Conservation (phyloP, 768 basidiomycete genomes). For the Trametes cinnabarina region DNA sequence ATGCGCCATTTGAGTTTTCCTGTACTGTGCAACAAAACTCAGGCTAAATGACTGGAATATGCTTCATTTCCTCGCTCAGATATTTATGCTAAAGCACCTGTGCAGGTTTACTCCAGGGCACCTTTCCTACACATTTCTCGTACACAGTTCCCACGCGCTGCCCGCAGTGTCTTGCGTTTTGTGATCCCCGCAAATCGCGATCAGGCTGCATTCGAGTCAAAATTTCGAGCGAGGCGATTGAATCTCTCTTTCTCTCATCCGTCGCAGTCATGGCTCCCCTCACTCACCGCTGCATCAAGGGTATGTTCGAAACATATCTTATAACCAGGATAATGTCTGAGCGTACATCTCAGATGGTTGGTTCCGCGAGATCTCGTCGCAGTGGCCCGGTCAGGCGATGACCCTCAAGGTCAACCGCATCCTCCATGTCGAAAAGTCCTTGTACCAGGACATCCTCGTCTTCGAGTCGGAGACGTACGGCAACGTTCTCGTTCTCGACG, state of each 20-base stretch:
- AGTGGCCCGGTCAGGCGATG: constrained; percentile 99
- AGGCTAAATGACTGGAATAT: no score
- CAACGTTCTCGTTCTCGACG: constrained; percentile 95
- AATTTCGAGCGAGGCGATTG: constrained; percentile 11
- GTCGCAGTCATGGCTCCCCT: constrained; percentile 35
- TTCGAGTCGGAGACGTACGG: constrained; percentile 95
- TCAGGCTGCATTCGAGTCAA: constrained; percentile 5
- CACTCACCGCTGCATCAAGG: constrained; percentile 39
- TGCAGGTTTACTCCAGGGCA: no score
- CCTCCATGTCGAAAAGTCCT: constrained; percentile 88
- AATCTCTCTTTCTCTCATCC: neutral
- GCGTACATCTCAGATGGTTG: constrained; percentile 65
- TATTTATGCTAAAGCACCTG: no score
- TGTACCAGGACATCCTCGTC: constrained; percentile 96
- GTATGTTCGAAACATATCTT: constrained; percentile 5
- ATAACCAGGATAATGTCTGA: neutral
- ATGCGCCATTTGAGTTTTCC: no score
- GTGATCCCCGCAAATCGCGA: neutral
- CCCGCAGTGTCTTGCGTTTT: no score
- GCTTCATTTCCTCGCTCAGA: no score
- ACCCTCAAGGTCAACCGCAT: constrained; percentile 94
- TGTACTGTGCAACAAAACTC: no score
- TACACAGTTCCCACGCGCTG: no score
- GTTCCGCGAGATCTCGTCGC: constrained; percentile 92
- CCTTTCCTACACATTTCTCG: no score